These are phyloP conservation scores for Periconia sp. DNA, from an alignment of 2,329 filamentous ascomycete species.

Conservation along the genomic window DNA sequence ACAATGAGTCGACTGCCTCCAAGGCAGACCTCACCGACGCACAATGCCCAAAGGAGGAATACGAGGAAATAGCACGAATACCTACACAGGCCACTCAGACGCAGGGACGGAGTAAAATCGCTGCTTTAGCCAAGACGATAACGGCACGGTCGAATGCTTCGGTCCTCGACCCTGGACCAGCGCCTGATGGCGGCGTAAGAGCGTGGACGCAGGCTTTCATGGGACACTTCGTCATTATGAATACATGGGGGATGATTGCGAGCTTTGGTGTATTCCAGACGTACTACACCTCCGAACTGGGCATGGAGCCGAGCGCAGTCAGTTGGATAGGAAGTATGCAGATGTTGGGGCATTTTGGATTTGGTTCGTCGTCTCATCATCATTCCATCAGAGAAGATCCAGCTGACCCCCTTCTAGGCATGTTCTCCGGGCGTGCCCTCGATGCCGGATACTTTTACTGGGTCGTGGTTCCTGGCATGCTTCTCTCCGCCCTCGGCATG, in stretches of 20 bases:
- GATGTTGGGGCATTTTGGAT: slow-evolving; percentile 52
- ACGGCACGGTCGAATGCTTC: slow-evolving; percentile 41
- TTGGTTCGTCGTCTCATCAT: slow-evolving; percentile 2
- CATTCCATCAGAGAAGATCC: not conserved
- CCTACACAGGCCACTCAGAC: slow-evolving; percentile 20
- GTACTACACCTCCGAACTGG: slow-evolving; percentile 26
- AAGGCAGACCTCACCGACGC: slow-evolving; percentile 10
- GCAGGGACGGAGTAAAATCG: slow-evolving; percentile 11
- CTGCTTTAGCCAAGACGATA: slow-evolving; percentile 29
- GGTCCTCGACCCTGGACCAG: slow-evolving; percentile 42
- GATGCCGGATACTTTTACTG: slow-evolving; percentile 60
- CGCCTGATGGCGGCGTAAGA: slow-evolving; percentile 44
- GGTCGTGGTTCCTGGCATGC: slow-evolving; percentile 50
- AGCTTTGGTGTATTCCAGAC: slow-evolving; percentile 31
- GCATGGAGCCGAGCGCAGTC: slow-evolving; percentile 45
- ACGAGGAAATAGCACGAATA: slow-evolving; percentile 18
- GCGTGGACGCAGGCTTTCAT: slow-evolving; percentile 46
- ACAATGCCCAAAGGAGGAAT: slow-evolving; percentile 10
- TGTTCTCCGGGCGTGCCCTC: slow-evolving; percentile 58
- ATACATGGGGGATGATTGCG: slow-evolving; percentile 13
- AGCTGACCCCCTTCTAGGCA: slow-evolving; percentile 47
- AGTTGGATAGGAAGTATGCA: slow-evolving; percentile 57
- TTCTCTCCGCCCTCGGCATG: slow-evolving; percentile 54
- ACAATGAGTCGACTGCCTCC: not conserved
- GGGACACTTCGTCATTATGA: slow-evolving; percentile 39